These are phyloP conservation scores for Pleomassaria siparia DNA, from an alignment of 2,329 filamentous ascomycete species.

Conservation along the genomic window DNA sequence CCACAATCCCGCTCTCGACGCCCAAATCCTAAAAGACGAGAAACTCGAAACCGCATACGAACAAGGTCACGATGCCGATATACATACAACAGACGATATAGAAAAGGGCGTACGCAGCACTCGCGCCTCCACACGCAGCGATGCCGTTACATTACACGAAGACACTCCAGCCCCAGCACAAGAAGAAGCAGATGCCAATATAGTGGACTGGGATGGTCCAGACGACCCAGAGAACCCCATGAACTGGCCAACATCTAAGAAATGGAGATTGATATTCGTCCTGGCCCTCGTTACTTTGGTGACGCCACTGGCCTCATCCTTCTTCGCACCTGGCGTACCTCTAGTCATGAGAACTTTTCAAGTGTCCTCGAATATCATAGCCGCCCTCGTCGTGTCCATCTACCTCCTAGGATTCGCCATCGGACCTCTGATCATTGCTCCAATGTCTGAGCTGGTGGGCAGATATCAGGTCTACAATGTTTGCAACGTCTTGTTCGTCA, in stretches of 20 bases:
- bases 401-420: slow-evolving; percentile 44
- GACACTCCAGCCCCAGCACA: slow-evolving; percentile 10
- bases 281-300: slow-evolving; percentile 41
- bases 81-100: slow-evolving; percentile 20
- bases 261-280: slow-evolving; percentile 27
- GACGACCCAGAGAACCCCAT: slow-evolving; percentile 40
- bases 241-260: slow-evolving; percentile 30
- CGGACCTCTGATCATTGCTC: slow-evolving; percentile 41
- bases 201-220: slow-evolving; percentile 38
- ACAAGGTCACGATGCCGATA: slow-evolving; percentile 31
- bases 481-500: slow-evolving; percentile 53
- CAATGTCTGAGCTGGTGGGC: slow-evolving; percentile 41
- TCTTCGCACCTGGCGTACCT: slow-evolving; percentile 63
- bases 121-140: slow-evolving; percentile 26
- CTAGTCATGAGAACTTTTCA: slow-evolving; percentile 43
- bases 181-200: slow-evolving; percentile 1
- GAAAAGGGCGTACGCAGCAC: slow-evolving; percentile 30
- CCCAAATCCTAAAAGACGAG: slow-evolving; percentile 21
- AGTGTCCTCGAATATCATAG: slow-evolving; percentile 32
- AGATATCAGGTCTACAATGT: slow-evolving; percentile 35
- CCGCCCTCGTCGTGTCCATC: slow-evolving; percentile 42
- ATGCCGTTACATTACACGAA: slow-evolving; percentile 18
- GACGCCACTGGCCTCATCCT: slow-evolving; percentile 42
- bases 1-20: slow-evolving; percentile 19
- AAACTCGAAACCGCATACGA: slow-evolving; percentile 25